A percentile compares a stretch with the other conserved stretches of the same genome.
These are phyloP conservation scores for Plasmodium malariae DNA, from an alignment of 169 alveolate genomes.

Conservation along the genomic window DNA sequence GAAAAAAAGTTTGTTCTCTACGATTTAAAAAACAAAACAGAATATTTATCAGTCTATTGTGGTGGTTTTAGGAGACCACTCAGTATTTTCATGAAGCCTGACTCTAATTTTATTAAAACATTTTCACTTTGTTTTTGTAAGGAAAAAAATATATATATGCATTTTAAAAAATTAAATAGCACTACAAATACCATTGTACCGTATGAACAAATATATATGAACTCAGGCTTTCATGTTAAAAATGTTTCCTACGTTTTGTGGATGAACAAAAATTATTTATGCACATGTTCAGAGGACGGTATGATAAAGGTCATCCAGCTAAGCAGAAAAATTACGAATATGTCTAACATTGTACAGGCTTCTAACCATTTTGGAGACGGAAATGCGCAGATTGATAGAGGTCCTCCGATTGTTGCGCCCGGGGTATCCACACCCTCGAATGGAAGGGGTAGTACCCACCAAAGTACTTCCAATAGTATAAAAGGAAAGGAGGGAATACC, in stretches of 20 bases:
- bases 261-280: slow-evolving; percentile 31
- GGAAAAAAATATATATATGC: slow-evolving; percentile 36
- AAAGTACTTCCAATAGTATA: background rate
- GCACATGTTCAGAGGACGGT: slow-evolving; percentile 73
- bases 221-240: slow-evolving; percentile 48
- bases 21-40: slow-evolving; percentile 45
- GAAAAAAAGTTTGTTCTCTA: slow-evolving; percentile 62
- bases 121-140: slow-evolving; percentile 69
- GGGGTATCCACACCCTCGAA: too few relatives aligned
- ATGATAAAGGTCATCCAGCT: slow-evolving; percentile 25
- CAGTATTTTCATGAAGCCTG: slow-evolving; percentile 41
- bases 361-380: too few relatives aligned
- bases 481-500: background rate
- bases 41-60: slow-evolving; percentile 64
- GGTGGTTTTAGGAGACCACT: slow-evolving; percentile 76
- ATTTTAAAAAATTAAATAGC: slow-evolving; percentile 23
- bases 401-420: too few relatives aligned
- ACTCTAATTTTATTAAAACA: background rate
- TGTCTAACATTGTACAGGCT: background rate
- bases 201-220: slow-evolving; percentile 38
- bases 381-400: too few relatives aligned
- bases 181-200: slow-evolving; percentile 19
- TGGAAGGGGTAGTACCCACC: background rate
- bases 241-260: slow-evolving; percentile 53
- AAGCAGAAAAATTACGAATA: background rate